A percentile compares a stretch with the other conserved stretches of the same genome.
These are phyloP conservation scores for Achaetomium macrosporum DNA, from an alignment of 2,329 filamentous ascomycete species.

Conservation along the genomic window DNA sequence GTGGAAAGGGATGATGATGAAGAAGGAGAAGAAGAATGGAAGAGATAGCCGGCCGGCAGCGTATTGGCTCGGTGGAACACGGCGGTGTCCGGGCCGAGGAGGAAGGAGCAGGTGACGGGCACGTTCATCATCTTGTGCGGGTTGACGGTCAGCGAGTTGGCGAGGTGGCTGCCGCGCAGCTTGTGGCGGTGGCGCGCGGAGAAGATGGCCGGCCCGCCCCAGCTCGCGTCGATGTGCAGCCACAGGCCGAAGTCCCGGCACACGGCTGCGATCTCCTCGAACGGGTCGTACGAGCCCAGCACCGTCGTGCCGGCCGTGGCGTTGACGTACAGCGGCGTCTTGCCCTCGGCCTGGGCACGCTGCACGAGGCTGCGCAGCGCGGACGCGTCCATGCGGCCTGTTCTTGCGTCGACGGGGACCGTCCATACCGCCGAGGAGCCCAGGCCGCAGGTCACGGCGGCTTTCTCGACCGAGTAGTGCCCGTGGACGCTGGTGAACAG, in stretches of 20 bases:
- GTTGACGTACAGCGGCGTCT: constrained; percentile 90
- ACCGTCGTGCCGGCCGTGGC: constrained; percentile 94
- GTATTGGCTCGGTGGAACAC: constrained; percentile 81
- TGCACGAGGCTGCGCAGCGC: constrained; percentile 59
- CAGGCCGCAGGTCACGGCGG: constrained; percentile 83
- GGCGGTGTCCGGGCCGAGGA: constrained; percentile 69
- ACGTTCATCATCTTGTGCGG: constrained; percentile 97
- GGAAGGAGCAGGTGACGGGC: constrained; percentile 84
- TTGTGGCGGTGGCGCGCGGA: constrained; percentile 56
- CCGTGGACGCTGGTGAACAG: constrained; percentile 86
- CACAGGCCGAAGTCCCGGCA: constrained; percentile 53
- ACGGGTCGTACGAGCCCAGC: constrained; percentile 60
- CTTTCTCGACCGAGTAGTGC: constrained; percentile 93
- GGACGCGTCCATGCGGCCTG: constrained; percentile 64
- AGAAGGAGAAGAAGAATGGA: constrained; percentile 50
- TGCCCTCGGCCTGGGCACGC: constrained; percentile 58
- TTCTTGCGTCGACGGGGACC: constrained; percentile 63
- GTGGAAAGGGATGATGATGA: constrained; percentile 21
- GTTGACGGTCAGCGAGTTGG: constrained; percentile 80
- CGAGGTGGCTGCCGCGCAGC: constrained; percentile 64
- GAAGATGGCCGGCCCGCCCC: constrained; percentile 84
- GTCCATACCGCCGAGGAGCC: constrained; percentile 67
- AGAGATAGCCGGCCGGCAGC: constrained; percentile 78
- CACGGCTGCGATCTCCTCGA: constrained; percentile 23
- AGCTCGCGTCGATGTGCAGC: constrained; percentile 89